phyloP scores from a whole-genome alignment of 2,329 filamentous ascomycete genomes.

The Microsporum canis region DNA sequence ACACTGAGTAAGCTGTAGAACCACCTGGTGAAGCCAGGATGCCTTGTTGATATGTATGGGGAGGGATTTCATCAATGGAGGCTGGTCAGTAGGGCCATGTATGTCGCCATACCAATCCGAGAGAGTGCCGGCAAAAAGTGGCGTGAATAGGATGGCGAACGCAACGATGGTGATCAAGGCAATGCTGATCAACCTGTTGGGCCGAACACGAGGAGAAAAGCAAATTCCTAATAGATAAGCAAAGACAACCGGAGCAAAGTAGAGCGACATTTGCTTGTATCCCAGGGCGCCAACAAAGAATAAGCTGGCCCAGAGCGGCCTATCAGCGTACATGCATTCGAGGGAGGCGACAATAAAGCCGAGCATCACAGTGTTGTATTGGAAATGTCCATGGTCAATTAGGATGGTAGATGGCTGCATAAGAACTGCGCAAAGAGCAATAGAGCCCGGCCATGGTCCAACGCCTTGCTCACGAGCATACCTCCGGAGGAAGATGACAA shows the following conservation, averaged over 20 bases:
- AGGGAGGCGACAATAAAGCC: conserved; percentile 77
- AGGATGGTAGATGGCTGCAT: conserved; percentile 86
- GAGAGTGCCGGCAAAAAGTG: conserved; percentile 60
- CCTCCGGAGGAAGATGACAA: conserved; percentile 72
- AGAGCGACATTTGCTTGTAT: conserved; percentile 99
- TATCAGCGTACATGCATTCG: conserved; percentile 75
- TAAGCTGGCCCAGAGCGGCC: conserved; percentile 76
- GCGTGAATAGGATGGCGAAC: conserved; percentile 64
- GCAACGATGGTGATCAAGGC: conserved; percentile 59
- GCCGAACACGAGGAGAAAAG: conserved; percentile 59
- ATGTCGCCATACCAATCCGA: conserved; percentile 58
- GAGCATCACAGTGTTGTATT: conserved; percentile 98
- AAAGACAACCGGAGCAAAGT: conserved; percentile 89
- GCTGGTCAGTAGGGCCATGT: conserved; percentile 49
- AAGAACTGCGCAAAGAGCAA: conserved; percentile 78
- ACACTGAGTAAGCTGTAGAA: conserved; percentile 71
- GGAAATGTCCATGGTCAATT: conserved; percentile 91
- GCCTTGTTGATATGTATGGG: conserved; percentile 49
- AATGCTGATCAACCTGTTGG: conserved; percentile 61
- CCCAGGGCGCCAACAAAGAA: conserved; percentile 91
- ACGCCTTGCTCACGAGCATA: conserved; percentile 66
- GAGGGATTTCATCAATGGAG: conserved; percentile 48
- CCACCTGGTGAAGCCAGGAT: conserved; percentile 59
- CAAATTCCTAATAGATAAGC: conserved; percentile 82
- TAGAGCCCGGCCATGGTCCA: conserved; percentile 67